phyloP scores from a whole-genome alignment of 768 basidiomycete species.

The Cystoderma amianthinum region DNA sequence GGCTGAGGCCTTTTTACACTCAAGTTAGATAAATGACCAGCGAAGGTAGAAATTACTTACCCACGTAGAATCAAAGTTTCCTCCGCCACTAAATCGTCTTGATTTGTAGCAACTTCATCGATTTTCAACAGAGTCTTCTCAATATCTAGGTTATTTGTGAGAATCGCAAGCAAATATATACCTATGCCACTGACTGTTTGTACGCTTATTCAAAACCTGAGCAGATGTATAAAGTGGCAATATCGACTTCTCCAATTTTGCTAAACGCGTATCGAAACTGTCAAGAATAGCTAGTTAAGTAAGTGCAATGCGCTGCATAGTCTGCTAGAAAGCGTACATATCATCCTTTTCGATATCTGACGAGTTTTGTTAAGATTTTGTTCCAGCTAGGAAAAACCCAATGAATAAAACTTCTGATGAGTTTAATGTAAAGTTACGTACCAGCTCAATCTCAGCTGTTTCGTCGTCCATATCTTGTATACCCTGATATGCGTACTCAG shows the following conservation, averaged over 20 bases:
- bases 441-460: constrained; percentile 71
- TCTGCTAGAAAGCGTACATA: constrained; percentile 40
- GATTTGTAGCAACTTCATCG: constrained; percentile 68
- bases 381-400: constrained; percentile 73
- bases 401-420: too few relatives aligned
- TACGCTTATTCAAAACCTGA: constrained; percentile 65
- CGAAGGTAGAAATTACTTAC: constrained; percentile 29
- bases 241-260: constrained; percentile 82
- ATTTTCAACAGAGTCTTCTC: constrained; percentile 74
- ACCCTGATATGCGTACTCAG: not conserved
- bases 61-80: constrained; percentile 76
- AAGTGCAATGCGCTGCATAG: constrained; percentile 11
- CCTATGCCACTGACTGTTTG: constrained; percentile 52
- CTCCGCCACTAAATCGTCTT: constrained; percentile 70
- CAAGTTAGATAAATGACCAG: constrained; percentile 1
- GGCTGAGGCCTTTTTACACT: constrained; percentile 64
- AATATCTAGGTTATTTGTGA: constrained; percentile 67
- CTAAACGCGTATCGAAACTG: constrained; percentile 77
- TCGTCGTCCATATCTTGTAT: constrained; percentile 47
- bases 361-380: constrained; percentile 84
- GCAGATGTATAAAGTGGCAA: constrained; percentile 76
- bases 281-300: constrained; percentile 64
- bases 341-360: constrained; percentile 83
- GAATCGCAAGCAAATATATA: not conserved
- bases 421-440: constrained; percentile 19